These are phyloP conservation scores for Leccinellum rugosiceps DNA, from an alignment of 768 basidiomycete genomes.

Conservation along the genomic window DNA sequence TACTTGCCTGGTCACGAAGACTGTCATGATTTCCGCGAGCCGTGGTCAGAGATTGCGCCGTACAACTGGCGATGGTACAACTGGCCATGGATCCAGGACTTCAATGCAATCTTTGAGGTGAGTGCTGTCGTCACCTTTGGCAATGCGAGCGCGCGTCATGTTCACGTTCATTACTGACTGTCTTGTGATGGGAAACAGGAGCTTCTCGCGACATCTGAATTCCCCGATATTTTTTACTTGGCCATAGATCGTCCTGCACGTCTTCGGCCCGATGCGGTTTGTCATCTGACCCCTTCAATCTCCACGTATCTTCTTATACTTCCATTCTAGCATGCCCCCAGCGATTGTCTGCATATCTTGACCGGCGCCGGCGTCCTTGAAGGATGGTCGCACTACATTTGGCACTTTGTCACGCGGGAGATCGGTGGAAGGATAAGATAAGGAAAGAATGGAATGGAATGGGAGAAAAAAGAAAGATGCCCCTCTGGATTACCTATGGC, in stretches of 20 bases:
- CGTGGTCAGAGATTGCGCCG: constrained; percentile 45
- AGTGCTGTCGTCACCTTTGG: constrained; percentile 1
- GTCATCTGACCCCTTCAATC: constrained; percentile 19
- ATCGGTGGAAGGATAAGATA: constrained; percentile 27
- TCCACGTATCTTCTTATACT: not conserved
- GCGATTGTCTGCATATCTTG: constrained; percentile 48
- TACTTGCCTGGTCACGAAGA: constrained; percentile 67
- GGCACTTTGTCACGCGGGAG: constrained; percentile 45
- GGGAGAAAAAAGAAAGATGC: not conserved
- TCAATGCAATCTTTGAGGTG: constrained; percentile 60
- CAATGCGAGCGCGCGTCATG: not conserved
- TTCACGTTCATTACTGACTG: not conserved
- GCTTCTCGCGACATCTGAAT: constrained; percentile 40
- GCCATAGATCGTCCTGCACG: constrained; percentile 59
- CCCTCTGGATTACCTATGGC: not conserved
- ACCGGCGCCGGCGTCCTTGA: constrained; percentile 46
- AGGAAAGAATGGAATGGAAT: not conserved
- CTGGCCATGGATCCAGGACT: constrained; percentile 58
- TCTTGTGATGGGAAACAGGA: constrained; percentile 29
- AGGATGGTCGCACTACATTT: constrained; percentile 52
- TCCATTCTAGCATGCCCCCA: constrained; percentile 35
- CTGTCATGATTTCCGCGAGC: constrained; percentile 47
- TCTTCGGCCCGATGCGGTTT: constrained; percentile 62
- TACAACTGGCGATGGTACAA: constrained; percentile 55
- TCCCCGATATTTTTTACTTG: constrained; percentile 55